Base-by-base conservation (phyloP, 305 asterid species). In the Fraxinus sp. region DNA sequence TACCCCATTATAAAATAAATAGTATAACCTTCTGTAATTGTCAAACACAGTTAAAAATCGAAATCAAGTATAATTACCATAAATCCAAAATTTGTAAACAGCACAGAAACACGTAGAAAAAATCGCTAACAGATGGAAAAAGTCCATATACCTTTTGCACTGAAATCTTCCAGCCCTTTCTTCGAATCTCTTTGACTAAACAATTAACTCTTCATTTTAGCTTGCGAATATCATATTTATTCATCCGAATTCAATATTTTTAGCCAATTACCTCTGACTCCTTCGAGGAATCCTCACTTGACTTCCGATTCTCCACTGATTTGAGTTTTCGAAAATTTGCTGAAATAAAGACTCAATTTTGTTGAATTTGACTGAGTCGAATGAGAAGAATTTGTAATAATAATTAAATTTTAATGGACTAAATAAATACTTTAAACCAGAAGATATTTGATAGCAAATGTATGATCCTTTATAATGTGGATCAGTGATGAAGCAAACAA, bases 391-490 rank as follows among this genome's bases (percentile, higher is more conserved):
- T 70, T 70, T 10, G 35, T 68, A 68, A 68, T 68, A 28, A 68
- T 68, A 11, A 70, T 70, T 28, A 22, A 13, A 1, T 13, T 55
- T n/a, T 55, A n/a, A 55, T 55, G 66, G 66, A 55, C 6, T n/a
- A 26, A 28, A 13, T 68, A 26, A 73, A 20, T 20, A 71, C 5
- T 68, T 14, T 52, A 14, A 7, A 72, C 52, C 37, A 57, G 22
- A 71, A 79, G 86, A 83, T 79, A 79, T 22, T 79, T 39, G 44
- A 59, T 74, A 79, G 70, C 18, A 55, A 39, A 79, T 74, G 28
- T 30, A 68, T 39, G 86, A 81, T 83, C 66, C 86, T 82, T 71
- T 79, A 79, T 62, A 8, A 62, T 32, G 80, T 30, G 78, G 79
- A 78, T 74, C 86, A 33, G 26, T 33, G 64, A 83, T 62, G 73